Base-by-base conservation (phyloP, 257 asterid species). In the Paraleonurus japonicus region DNA sequence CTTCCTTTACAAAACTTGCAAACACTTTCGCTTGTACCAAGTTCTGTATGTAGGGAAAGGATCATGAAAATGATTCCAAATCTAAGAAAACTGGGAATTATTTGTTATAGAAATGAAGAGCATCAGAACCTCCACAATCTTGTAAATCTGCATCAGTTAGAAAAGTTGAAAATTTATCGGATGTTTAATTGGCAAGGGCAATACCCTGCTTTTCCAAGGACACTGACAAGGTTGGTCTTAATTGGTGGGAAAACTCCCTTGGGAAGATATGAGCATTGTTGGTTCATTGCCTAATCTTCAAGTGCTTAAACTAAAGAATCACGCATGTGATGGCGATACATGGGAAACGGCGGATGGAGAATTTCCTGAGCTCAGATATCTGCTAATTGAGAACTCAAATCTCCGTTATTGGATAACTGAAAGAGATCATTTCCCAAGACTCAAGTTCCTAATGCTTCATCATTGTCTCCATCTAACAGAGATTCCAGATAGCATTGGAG, bases 211-310 rank as follows among this genome's bases (percentile, higher is more conserved):
- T 61, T 65, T 20, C 73, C 73, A 0, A 65, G 15, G 15, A 27
- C n/a, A 3, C 17, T 41, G 1, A 41, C 2, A 5, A 13, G 16
- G 23, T 16, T 48, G 55, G 16, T 2, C 55, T 16, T 48, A 48
- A 10, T n/a, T 48, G 23, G 55, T 48, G 55, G 5, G 55, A n/a
- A 2, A 10, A 4, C 55, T 48, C n/a, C 55, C 55, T 16, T 48
- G 55, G 22, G 5, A 48, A 16, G 22, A n/a, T 48, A 48, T 48
- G 55, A 1, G 9, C 23, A 48, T 48, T 48, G 45, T 62, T 22
- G 54, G 43, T n/a, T n/a, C n/a, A n/a, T 48, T 47, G 70, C 70
- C 64, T 39, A 43, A 71, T 41, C 75, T 71, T n/a, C 16, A 71
- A 59, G 68, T 71, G 23, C 75, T 71, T 27, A 71, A 48, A 45